Conservation (phyloP, 306 rosid species). For the Malus sylvestris region DNA sequence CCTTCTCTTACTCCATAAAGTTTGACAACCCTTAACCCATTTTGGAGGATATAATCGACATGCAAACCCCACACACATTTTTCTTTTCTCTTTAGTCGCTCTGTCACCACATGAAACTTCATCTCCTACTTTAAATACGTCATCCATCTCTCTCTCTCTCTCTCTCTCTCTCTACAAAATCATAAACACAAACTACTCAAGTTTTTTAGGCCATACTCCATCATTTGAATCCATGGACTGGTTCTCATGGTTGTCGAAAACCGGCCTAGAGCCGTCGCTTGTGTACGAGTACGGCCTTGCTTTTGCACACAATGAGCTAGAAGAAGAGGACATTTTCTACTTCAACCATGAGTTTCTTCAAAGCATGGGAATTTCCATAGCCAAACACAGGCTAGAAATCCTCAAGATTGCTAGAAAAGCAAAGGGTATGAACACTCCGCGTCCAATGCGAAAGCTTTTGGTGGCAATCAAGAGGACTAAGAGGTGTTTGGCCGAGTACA, state of each 20-base stretch:
- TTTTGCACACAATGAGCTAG: conserved; percentile 82
- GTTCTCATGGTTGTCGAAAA: conserved; percentile 88
- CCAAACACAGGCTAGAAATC: conserved; percentile 89
- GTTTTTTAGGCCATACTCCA: not conserved
- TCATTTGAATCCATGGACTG: conserved; percentile 64
- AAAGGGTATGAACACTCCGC: conserved; percentile 26
- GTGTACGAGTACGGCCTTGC: conserved; percentile 80
- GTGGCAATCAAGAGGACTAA: conserved; percentile 65
- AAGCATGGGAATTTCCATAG: conserved; percentile 96
- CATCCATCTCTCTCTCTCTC: not conserved
- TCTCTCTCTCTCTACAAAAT: not conserved
- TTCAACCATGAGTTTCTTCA: conserved; percentile 95
- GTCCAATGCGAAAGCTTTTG: conserved; percentile 39
- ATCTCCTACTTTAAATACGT: conserved; percentile 18
- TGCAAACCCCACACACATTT: conserved; percentile 35
- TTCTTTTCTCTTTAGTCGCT: conserved; percentile 41
- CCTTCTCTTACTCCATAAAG: conserved; percentile 31
- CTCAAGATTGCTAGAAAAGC: conserved; percentile 65
- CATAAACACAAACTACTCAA: not conserved
- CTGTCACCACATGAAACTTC: conserved; percentile 16
- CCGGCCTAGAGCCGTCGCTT: conserved; percentile 63
- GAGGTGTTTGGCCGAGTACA: conserved; percentile 41
- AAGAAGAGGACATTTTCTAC: conserved; percentile 67
- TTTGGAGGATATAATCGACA: conserved; percentile 51
- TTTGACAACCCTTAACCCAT: conserved; percentile 12